Conservation (phyloP, 345 rosid genomes). For the Murraya koenigii region DNA sequence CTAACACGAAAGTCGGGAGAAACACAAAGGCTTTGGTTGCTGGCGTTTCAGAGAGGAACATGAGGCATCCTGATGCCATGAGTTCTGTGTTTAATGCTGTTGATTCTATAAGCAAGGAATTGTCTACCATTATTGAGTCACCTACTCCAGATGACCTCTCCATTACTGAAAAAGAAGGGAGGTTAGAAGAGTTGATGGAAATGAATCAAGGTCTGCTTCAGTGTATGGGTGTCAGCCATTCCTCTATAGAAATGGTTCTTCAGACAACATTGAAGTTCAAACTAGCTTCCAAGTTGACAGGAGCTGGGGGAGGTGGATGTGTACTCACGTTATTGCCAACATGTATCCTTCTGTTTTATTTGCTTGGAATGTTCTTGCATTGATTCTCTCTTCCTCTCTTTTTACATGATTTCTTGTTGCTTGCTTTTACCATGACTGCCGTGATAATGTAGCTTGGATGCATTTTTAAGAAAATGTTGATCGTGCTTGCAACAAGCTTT, state of each 20-base stretch:
- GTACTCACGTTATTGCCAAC: conserved; percentile 82
- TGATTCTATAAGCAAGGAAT: conserved; percentile 72
- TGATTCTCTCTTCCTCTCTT: not conserved
- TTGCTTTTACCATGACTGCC: not conserved
- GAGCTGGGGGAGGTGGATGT: conserved; percentile 98
- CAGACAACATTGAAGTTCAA: conserved; percentile 71
- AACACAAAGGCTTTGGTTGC: conserved; percentile 90
- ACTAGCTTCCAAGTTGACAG: conserved; percentile 83
- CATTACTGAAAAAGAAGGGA: conserved; percentile 58
- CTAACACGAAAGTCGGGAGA: conserved; percentile 86
- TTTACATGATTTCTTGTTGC: not conserved
- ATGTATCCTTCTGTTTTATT: conserved; percentile 49
- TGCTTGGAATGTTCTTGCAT: not conserved
- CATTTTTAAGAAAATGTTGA: not conserved
- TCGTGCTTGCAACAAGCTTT: not conserved
- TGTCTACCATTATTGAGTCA: conserved; percentile 54
- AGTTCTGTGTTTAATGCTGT: conserved; percentile 68
- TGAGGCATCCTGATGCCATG: conserved; percentile 74
- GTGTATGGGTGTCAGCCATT: conserved; percentile 91
- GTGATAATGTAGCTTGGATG: not conserved
- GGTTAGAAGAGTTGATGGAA: conserved; percentile 79
- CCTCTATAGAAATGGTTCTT: conserved; percentile 76
- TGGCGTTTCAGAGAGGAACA: conserved; percentile 76
- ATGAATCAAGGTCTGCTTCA: conserved; percentile 92
- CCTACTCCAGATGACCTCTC: conserved; percentile 46